Base-by-base conservation (phyloP, 139 green algal species). In the Chlorella vulgaris region DNA sequence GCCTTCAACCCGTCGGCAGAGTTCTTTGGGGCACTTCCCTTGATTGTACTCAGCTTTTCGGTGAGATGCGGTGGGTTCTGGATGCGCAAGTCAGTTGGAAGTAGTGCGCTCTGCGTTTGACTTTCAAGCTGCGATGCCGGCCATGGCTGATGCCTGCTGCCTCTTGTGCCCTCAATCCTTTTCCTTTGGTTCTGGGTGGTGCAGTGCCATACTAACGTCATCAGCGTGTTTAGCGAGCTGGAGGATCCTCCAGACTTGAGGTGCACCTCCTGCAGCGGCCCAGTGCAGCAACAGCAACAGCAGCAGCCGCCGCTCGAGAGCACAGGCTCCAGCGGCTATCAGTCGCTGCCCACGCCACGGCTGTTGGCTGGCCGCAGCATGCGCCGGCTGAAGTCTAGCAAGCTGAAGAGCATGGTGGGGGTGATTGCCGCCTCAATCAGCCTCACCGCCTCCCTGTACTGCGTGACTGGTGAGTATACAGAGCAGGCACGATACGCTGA, bases 141-240 rank as follows among this genome's bases (percentile, higher is more conserved):
- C n/a, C n/a, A n/a, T n/a, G n/a, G n/a, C n/a, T n/a, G n/a, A n/a
- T n/a, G n/a, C n/a, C n/a, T n/a, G n/a, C n/a, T n/a, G n/a, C n/a
- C n/a, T n/a, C n/a, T n/a, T n/a, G n/a, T n/a, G n/a, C n/a, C n/a
- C n/a, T n/a, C n/a, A n/a, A n/a, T n/a, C n/a, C n/a, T n/a, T n/a
- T n/a, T n/a, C n/a, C n/a, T n/a, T n/a, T n/a, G n/a, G n/a, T n/a
- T n/a, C n/a, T n/a, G n/a, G n/a, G n/a, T 5, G 18, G 5, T n/a
- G 55, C 55, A 65, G 5, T 71, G 65, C 65, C 65, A 71, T 35
- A 43, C 33, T 24, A 71, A 71, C 10, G 65, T 71, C 33, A 71
- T 71, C 15, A 50, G 33, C 8, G 65, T 71, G 35, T 71, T 71
- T 8, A 50, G 19, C 2, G 65, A 71, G 35, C 65, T 71, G 5